Evolutionary conservation across 306 rosid genomes (phyloP), one percentile per base, ranked within the genome.

Genomic region (Prunus mongolica): DNA sequence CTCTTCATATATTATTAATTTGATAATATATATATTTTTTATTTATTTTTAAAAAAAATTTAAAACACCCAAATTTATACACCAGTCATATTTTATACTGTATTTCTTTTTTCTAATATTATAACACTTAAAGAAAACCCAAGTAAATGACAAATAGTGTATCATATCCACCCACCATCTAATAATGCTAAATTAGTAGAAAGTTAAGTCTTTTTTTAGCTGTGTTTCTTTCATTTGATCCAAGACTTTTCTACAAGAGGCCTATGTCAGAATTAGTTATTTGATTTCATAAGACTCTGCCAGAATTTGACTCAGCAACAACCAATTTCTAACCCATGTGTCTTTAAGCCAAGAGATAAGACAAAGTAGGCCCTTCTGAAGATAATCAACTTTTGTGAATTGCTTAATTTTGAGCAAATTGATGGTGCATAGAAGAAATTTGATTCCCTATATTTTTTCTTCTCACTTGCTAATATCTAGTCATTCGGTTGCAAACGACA

Each of bases 281-380:
- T 32, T n/a, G 76, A 63, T 13, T 57, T 57, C 24, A 57, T 72
- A 13, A 7, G 3, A 14, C 4, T 1, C 7, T 28, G 18, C 41
- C 41, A 41, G 12, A 27, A 38, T 54, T 20, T 25, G 44, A 22
- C 13, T 12, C 18, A 61, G 15, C 69, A 73, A 19, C 69, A 47
- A 74, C 47, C 20, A 74, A 27, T 44, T 44, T 46, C 30, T 58
- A 44, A 46, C 50, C 8, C 58, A 60, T 45, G 32, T 61, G 46
- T 3, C 46, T 22, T 52, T 2, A 28, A 70, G 49, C 58, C 69
- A 73, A 61, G 20, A 61, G 18, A 60, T 28, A 19, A 58, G 44
- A 73, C 57, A 73, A 55, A 73, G 20, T 58, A 24, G 66, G 68
- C 18, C 67, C 67, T 58, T 58, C 12, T 24, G 11, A 47, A 57